Evolutionary conservation across 768 basidiomycete species (phyloP), one percentile per base, ranked within the genome.

Genomic region (Lactifluus hygrophoroides): DNA sequence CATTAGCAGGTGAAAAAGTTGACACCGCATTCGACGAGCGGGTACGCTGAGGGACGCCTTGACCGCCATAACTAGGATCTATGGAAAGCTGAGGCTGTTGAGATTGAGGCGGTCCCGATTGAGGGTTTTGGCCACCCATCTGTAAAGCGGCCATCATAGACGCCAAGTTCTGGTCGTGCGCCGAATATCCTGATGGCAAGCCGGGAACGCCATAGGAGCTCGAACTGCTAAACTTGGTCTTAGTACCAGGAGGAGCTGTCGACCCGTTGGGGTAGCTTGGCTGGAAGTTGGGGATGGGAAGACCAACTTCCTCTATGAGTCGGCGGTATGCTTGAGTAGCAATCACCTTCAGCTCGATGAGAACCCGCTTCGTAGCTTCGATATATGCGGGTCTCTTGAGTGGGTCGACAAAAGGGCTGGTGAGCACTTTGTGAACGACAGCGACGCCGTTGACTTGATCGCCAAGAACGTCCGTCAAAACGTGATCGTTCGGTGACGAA

Each of bases 401-500:
- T 13, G 82, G 80, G 49, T 92, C 87, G 62, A 97, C 78, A 75
- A 87, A 91, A 10, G 88, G 80, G 69, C 88, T 94, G 11, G 88
- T 89, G 64, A 97, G 71, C 61, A 97, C 88, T 72, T 98, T 98
- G 72, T 90, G 88, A 25, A 95, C 85, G 34, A 93, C 88, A 5
- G 92, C 86, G 51, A 95, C 87, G 25, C 94, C 94, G 69, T 96
- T 94, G 58, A 97, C 92, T 73, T 98, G 94, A 72, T 99, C 95
- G 46, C 87, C 87, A 64, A 99, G 77, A 45, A 98, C 90, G 67
- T 98, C 95, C 13, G 89, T 93, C 40, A 98, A 76, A 43, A 94
- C 90, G 67, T 93, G 88, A 68, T 96, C 93, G 19, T 83, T 84
- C 7, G 86, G 84, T 0, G 92, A 93, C n/a, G 82, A 81, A 77